These are phyloP conservation scores for Cryptococcus depauperatus DNA, from an alignment of 1,284 basidiomycete genomes.

Conservation along the genomic window DNA sequence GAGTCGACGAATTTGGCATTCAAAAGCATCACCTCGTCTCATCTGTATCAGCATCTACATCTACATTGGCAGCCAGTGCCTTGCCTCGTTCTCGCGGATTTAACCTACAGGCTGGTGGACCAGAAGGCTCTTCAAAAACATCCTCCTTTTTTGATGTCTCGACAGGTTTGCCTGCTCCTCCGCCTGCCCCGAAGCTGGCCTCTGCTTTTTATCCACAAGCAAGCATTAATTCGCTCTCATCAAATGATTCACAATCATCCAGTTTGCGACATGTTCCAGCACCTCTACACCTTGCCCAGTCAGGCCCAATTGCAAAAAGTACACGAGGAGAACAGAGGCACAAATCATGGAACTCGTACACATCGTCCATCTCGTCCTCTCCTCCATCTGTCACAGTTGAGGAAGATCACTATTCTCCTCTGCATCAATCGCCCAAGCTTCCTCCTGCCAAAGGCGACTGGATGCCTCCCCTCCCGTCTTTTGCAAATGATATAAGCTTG, in stretches of 20 bases:
- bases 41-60: not conserved
- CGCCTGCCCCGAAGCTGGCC: conserved; percentile 22
- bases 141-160: conserved; percentile 38
- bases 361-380: not conserved
- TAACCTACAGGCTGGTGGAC: too few species aligned
- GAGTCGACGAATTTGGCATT: conserved; percentile 15
- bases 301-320: not conserved
- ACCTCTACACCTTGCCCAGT: conserved; percentile 8
- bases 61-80: too few species aligned
- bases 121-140: conserved; percentile 20
- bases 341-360: not conserved
- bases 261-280: conserved; percentile 20
- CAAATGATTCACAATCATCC: conserved; percentile 32
- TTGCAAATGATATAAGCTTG: conserved; percentile 27
- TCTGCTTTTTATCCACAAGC: not conserved
- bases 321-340: not conserved
- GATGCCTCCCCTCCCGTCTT: conserved; percentile 29
- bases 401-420: conserved; percentile 25
- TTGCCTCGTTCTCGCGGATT: too few species aligned
- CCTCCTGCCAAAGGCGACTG: conserved; percentile 21
- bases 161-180: conserved; percentile 15
- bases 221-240: not conserved
- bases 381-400: conserved; percentile 4
- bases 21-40: not conserved
- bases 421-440: conserved; percentile 37